phyloP scores from a whole-genome alignment of 1,284 basidiomycete genomes.

The Ustilago sp. region DNA sequence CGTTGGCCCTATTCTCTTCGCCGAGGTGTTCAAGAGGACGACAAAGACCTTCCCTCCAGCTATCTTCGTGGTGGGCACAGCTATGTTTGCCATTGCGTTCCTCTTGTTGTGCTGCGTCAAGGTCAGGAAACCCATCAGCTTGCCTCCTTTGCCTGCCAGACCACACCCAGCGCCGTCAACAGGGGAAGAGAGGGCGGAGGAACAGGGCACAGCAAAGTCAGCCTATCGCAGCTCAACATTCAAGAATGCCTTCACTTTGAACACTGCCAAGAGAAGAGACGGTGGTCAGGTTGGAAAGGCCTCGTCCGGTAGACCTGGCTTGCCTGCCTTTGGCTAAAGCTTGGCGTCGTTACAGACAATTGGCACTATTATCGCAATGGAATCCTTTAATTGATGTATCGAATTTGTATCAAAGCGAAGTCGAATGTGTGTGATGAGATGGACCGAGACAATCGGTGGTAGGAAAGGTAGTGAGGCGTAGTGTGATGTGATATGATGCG shows the following conservation, averaged over 20 bases:
- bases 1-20: constrained; percentile 64
- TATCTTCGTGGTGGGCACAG: constrained; percentile 55
- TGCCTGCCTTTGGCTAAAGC: constrained; percentile 23
- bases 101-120: constrained; percentile 47
- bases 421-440: neutral
- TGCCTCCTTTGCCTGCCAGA: constrained; percentile 54
- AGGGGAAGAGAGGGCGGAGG: constrained; percentile 3
- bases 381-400: neutral
- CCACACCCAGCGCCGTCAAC: constrained; percentile 22
- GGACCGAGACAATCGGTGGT: neutral
- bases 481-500: neutral
- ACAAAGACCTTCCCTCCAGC: constrained; percentile 47
- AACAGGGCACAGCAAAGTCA: constrained; percentile 8
- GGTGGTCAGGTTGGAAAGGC: neutral
- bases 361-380: neutral
- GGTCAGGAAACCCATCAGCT: constrained; percentile 50
- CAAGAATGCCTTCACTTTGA: constrained; percentile 31
- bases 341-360: neutral
- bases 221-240: constrained; percentile 30
- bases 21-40: constrained; percentile 51
- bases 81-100: constrained; percentile 40
- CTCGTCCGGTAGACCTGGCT: constrained; percentile 4
- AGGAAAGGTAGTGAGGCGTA: neutral
- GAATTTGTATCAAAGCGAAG: too few relatives aligned
- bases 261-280: constrained; percentile 14